Evolutionary conservation across 257 asterid genomes (phyloP), one percentile per base, ranked within the genome.

Genomic region (Solanum tarapatanum): DNA sequence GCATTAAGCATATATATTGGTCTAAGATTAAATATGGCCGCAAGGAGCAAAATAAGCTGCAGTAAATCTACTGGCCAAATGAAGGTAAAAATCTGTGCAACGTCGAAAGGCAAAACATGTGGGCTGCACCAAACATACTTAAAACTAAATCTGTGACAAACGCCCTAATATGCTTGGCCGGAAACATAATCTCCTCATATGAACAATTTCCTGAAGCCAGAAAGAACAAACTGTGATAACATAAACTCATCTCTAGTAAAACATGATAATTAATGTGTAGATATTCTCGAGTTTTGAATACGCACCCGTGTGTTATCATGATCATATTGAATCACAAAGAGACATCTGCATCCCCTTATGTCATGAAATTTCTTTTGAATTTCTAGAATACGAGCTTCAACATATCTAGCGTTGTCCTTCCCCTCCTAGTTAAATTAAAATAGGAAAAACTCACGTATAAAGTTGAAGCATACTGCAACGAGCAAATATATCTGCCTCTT

Each of bases 341-440:
- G 91, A 84, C 99, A 97, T 88, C 99, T 91, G 90, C 99, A 97
- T n/a, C 99, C 99, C 90, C 99, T 92, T 66, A 96, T 91, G 87
- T 97, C 99, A 83, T 97, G 99, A 93, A 92, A 88, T 91, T 94
- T 93, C 91, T 91, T 93, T 89, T 93, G 93, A 85, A 97, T 93
- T 64, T 93, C 94, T 5, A 91, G 82, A 58, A 97, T 93, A 85
- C 76, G 93, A 87, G 98, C 99, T 86, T 97, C 99, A 43, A 90
- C 93, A 89, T 97, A 95, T 89, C 93, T 91, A 58, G 96, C 98
- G 89, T 92, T 93, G 86, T 97, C 95, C 55, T 91, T 90, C 32
- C 88, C 91, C 92, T 94, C 98, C 99, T 97, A 89, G 69, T 88
- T 60, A 69, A 64, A 62, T 77, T n/a, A 90, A 43, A 11, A 35